Evolutionary conservation across 2,329 filamentous ascomycete genomes (phyloP), one percentile per base, ranked within the genome.

Genomic region (Alternaria gansuensis): DNA sequence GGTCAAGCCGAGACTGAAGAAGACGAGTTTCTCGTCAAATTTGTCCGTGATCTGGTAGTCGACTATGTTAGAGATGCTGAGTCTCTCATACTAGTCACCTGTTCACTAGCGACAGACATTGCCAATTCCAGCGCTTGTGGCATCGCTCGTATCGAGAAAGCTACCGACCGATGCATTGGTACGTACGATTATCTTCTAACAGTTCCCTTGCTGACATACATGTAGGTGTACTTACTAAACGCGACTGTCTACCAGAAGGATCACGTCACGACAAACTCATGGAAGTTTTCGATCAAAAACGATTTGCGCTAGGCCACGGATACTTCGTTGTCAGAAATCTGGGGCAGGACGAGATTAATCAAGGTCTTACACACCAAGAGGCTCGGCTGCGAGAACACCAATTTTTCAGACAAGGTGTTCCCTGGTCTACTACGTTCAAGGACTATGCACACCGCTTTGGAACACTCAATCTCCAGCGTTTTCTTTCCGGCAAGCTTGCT

Each of bases 201-300:
- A 5, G 14, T 37, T 23, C 7, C 10, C 6, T 9, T n/a, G 2
- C 26, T 33, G 23, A 45, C 3, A 23, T 21, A 2, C 13, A 2
- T 1, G 82, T 91, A 52, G 91, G 91, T 0, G 90, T 96, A 0
- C 82, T 97, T 14, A 97, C 93, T 0, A 97, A 96, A 69, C 92
- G 93, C 0, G 93, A 97, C 62, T 83, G 90, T 0, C 77, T 93
- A 0, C 84, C 87, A 0, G 72, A 78, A 0, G 82, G 82, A 0
- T 80, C 83, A 2, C 78, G 77, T 0, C 79, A 85, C 0, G 77
- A 82, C 0, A 78, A 81, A 0, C 91, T 90, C 84, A 72, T 85
- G 0, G 79, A 83, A 0, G 88, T 93, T 54, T 81, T 96, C 4
- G 79, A 81, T 0, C 86, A 87, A 0, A 72, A 85, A 2, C 84